Percentiles rank a stretch among this genome's conserved stretches.
Evolutionary conservation across 2,329 filamentous ascomycete species (phyloP).

Genomic region (Zymoseptoria crescenta): DNA sequence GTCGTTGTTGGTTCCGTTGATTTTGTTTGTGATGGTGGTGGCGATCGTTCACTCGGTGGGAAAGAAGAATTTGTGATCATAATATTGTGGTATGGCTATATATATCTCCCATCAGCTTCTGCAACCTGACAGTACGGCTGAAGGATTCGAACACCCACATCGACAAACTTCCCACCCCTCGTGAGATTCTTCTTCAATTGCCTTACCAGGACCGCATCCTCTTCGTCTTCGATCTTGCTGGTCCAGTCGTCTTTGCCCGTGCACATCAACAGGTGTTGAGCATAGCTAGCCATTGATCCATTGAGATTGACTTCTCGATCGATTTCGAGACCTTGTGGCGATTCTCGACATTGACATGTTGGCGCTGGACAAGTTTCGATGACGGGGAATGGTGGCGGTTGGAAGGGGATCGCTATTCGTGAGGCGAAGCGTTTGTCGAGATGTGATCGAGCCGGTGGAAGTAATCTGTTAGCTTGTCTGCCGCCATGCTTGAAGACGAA

Average conservation of each 20-base stretch:
- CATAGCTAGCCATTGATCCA: slow-evolving; percentile 69
- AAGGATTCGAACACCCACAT: slow-evolving; percentile 32
- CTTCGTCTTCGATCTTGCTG: slow-evolving; percentile 77
- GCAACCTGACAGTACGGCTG: not conserved
- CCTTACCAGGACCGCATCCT: slow-evolving; percentile 51
- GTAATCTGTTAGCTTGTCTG: slow-evolving; percentile 7
- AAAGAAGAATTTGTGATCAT: slow-evolving; percentile 72
- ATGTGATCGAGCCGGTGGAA: not conserved
- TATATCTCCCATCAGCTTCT: slow-evolving; percentile 14
- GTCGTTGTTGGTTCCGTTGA: slow-evolving; percentile 8
- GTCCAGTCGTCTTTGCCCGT: slow-evolving; percentile 76
- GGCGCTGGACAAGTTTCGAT: slow-evolving; percentile 61
- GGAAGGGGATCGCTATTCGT: slow-evolving; percentile 27
- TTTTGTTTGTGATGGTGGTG: slow-evolving; percentile 8
- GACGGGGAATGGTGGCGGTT: slow-evolving; percentile 36
- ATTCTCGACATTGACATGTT: slow-evolving; percentile 66
- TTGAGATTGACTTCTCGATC: slow-evolving; percentile 63
- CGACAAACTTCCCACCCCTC: slow-evolving; percentile 36
- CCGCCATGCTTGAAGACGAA: slow-evolving; percentile 22
- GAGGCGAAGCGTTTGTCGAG: slow-evolving; percentile 17
- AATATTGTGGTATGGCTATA: slow-evolving; percentile 74
- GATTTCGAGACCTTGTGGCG: slow-evolving; percentile 60
- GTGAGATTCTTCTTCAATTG: slow-evolving; percentile 55
- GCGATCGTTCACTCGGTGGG: slow-evolving; percentile 37
- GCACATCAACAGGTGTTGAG: slow-evolving; percentile 75